Percentiles rank a stretch among this genome's conserved stretches.
phyloP scores from a whole-genome alignment of 495 filamentous ascomycete species.

The Daldinia grandis region DNA sequence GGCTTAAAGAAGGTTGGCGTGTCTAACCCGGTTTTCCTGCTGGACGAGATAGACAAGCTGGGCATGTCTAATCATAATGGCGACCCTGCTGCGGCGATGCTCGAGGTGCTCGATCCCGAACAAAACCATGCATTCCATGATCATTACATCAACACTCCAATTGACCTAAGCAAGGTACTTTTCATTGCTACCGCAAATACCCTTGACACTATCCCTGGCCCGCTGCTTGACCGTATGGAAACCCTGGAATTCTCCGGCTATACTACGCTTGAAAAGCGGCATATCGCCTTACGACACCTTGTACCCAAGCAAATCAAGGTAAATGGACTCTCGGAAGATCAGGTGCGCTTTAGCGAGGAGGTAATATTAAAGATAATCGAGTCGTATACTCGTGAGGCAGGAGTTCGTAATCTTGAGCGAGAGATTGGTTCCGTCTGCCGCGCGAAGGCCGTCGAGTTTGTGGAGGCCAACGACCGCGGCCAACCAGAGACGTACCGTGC shows the following conservation, averaged over 20 bases:
- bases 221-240: constrained; percentile 97
- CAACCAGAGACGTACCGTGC: constrained; percentile 76
- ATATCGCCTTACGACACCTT: constrained; percentile 92
- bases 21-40: constrained; percentile 92
- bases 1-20: constrained; percentile 97
- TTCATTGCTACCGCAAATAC: constrained; percentile 99
- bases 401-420: constrained; percentile 94
- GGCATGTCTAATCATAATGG: constrained; percentile 92
- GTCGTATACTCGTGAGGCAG: constrained; percentile 96
- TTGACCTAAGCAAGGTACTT: constrained; percentile 94
- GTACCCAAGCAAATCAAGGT: constrained; percentile 89
- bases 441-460: constrained; percentile 92
- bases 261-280: constrained; percentile 96
- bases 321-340: constrained; percentile 77
- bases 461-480: constrained; percentile 85
- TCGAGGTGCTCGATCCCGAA: constrained; percentile 97
- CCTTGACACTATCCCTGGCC: constrained; percentile 92
- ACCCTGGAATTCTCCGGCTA: constrained; percentile 91
- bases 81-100: constrained; percentile 97
- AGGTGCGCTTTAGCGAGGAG: constrained; percentile 78
- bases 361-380: constrained; percentile 95
- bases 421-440: constrained; percentile 95
- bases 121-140: constrained; percentile 96
- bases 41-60: constrained; percentile 99
- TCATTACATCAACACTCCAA: constrained; percentile 95